These are phyloP conservation scores for Clavulina sp. DNA, from an alignment of 768 basidiomycete genomes.

Conservation along the genomic window DNA sequence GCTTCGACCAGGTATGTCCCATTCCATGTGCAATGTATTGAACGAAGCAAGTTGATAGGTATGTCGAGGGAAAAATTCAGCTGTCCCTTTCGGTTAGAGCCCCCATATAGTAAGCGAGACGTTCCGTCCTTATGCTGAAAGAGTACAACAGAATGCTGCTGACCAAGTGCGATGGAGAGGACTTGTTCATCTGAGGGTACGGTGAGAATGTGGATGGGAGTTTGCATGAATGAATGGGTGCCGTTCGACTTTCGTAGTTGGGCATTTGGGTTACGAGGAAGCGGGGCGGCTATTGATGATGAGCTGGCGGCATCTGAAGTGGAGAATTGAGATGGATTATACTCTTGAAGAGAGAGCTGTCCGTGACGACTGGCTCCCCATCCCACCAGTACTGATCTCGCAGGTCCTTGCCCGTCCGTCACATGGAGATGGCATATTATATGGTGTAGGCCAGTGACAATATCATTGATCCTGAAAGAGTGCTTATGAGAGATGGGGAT, in stretches of 20 bases:
- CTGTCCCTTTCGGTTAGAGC: constrained; percentile 59
- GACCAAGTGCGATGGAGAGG: constrained; percentile 26
- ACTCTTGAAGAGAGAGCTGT: constrained; percentile 66
- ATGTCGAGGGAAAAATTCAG: too few species aligned
- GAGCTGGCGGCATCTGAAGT: too few species aligned
- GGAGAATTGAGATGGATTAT: too few species aligned
- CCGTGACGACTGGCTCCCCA: constrained; percentile 82
- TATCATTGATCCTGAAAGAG: constrained; percentile 23
- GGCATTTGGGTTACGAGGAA: too few species aligned
- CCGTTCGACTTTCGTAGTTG: constrained; percentile 16
- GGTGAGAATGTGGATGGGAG: constrained; percentile 24
- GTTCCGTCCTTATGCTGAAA: constrained; percentile 30
- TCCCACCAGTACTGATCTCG: constrained; percentile 32
- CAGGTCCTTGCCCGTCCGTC: neutral
- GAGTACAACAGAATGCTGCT: constrained; percentile 35
- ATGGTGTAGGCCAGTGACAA: constrained; percentile 59
- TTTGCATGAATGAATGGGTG: constrained; percentile 15
- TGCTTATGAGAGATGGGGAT: too few species aligned
- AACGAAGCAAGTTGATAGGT: too few species aligned
- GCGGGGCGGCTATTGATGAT: neutral
- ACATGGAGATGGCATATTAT: constrained; percentile 31
- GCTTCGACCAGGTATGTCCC: constrained; percentile 39
- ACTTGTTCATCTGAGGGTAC: constrained; percentile 23
- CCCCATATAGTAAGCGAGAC: constrained; percentile 33
- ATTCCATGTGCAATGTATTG: constrained; percentile 60